These are phyloP conservation scores for Tolypocladium pustulatum DNA, from an alignment of 2,329 filamentous ascomycete species.

Conservation along the genomic window DNA sequence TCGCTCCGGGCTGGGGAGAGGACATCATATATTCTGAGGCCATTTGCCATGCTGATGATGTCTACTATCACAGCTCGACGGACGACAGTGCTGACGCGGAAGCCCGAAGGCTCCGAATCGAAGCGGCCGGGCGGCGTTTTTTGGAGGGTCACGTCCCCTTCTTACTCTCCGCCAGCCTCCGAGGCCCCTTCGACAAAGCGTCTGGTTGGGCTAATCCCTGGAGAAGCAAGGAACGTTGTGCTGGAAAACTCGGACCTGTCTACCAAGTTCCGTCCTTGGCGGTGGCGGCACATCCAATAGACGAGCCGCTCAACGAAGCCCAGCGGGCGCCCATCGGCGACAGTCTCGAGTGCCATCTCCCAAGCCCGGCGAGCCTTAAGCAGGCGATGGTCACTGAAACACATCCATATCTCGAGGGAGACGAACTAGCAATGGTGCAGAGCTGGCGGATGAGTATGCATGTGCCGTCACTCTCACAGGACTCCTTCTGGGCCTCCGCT, in stretches of 20 bases:
- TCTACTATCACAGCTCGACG: constrained; percentile 47
- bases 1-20: constrained; percentile 12
- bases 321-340: constrained; percentile 4
- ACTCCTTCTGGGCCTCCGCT: constrained; percentile 11
- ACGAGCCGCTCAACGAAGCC: constrained; percentile 4
- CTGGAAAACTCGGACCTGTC: not conserved
- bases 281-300: not conserved
- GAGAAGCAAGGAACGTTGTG: constrained; percentile 8
- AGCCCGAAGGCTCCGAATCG: constrained; percentile 41
- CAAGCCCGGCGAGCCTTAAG: constrained; percentile 29
- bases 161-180: constrained; percentile 49
- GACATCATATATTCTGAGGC: constrained; percentile 36
- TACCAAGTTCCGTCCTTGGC: not conserved
- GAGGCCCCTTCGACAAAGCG: constrained; percentile 45
- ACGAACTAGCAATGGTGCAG: constrained; percentile 20
- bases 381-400: constrained; percentile 16
- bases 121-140: constrained; percentile 47
- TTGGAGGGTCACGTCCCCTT: constrained; percentile 44
- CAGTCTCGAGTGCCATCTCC: constrained; percentile 27
- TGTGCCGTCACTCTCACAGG: constrained; percentile 1
- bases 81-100: constrained; percentile 36
- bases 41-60: constrained; percentile 28
- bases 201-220: constrained; percentile 24
- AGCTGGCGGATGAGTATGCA: constrained; percentile 19
- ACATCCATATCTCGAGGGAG: constrained; percentile 19